Base-by-base conservation (phyloP, 768 basidiomycete species). In the Butyriboletus loyo region DNA sequence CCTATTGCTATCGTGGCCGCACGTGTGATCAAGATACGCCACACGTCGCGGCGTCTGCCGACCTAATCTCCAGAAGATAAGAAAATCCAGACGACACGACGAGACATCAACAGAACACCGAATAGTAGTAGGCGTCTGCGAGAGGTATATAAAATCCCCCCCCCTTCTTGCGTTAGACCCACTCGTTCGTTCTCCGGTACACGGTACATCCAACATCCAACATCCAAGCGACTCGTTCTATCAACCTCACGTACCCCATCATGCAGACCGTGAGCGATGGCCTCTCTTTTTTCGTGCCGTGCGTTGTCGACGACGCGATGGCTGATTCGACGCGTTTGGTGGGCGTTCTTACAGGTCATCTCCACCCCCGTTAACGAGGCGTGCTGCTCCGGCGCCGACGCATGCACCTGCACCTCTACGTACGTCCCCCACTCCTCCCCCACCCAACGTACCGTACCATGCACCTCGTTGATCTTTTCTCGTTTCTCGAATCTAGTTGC, bases 291-390 rank as follows among this genome's bases (percentile, higher is more conserved):
- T 4, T 32, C 13, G n/a, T n/a, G n/a, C n/a, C 13, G 4, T 28
- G n/a, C 21, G n/a, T 13, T 22, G 11, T 53, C n/a, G n/a, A 15
- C 14, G 24, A 21, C 15, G 4, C 3, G 10, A 19, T 32, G 6
- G 11, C 48, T 41, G 40, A 52, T 15, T 15, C 21, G 3, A 24
- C 11, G 24, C 19, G 14, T n/a, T 24, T n/a, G n/a, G 22, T 3
- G 10, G 28, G 2, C 2, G 10, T 32, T 28, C 13, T 22, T 21
- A 14, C 21, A 58, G 57, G 15, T 49, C 45, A 48, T 19, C 44
- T 35, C 59, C 15, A 38, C 50, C 47, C 62, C 45, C 22, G 56
- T 62, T 11, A 55, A 64, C 50, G 44, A 61, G 37, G 54, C 62
- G 27, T 63, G 62, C 59, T 64, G 62, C 46, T 41, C 45, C 19